These are phyloP conservation scores for Aspergillus hortae DNA, from an alignment of 2,329 filamentous ascomycete species.

Conservation along the genomic window DNA sequence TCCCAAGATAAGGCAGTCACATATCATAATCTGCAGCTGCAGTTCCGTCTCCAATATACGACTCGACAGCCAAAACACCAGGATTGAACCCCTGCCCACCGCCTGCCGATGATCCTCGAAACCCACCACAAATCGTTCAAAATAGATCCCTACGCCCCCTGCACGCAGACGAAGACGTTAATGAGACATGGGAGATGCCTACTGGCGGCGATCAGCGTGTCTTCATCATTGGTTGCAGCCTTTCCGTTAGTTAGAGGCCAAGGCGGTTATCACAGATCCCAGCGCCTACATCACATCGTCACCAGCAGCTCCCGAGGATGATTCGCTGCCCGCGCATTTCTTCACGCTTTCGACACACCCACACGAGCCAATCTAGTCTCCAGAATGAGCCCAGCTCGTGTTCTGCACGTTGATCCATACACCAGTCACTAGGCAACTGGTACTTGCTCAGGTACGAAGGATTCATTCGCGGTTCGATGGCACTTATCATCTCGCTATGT, in stretches of 20 bases:
- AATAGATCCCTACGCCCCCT: neutral
- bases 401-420: slow-evolving; percentile 3
- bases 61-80: neutral
- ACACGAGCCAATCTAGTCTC: slow-evolving; percentile 6
- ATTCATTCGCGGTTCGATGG: neutral
- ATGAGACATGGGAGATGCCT: neutral
- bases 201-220: neutral
- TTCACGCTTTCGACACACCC: slow-evolving; percentile 5
- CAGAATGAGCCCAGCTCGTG: neutral
- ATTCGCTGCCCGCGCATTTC: slow-evolving; percentile 8
- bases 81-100: neutral
- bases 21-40: slow-evolving; percentile 11
- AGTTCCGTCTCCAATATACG: neutral
- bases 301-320: slow-evolving; percentile 2
- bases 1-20: neutral
- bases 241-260: slow-evolving; percentile 4
- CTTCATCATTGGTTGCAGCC: slow-evolving; percentile 8
- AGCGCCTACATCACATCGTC: slow-evolving; percentile 14
- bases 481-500: neutral
- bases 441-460: neutral
- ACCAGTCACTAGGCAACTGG: neutral
- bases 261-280: slow-evolving; percentile 12
- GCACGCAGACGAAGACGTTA: slow-evolving; percentile 1
- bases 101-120: neutral
- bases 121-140: neutral